A percentile compares a stretch with the other conserved stretches of the same genome.
These are phyloP conservation scores for Penicillium canariense DNA, from an alignment of 495 filamentous ascomycete genomes.

Conservation along the genomic window DNA sequence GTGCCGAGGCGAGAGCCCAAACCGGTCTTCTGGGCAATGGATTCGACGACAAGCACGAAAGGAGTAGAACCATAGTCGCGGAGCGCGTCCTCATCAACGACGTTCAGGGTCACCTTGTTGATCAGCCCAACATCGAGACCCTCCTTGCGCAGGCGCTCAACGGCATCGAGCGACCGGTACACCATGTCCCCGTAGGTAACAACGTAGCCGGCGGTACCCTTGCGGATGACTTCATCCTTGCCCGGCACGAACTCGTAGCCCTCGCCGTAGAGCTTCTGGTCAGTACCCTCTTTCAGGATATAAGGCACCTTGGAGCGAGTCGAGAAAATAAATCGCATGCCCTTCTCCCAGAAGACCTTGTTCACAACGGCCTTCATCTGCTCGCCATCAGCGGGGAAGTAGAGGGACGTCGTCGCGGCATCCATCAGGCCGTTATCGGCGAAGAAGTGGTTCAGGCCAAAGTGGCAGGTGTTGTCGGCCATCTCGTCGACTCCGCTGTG, in stretches of 20 bases:
- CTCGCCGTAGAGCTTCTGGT: slow-evolving; percentile 35
- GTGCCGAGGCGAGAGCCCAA: slow-evolving; percentile 40
- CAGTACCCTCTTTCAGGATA: slow-evolving; percentile 37
- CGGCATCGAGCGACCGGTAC: slow-evolving; percentile 41
- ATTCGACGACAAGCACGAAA: slow-evolving; percentile 39
- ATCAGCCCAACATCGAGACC: slow-evolving; percentile 38
- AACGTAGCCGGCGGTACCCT: slow-evolving; percentile 36
- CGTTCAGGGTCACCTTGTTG: slow-evolving; percentile 42
- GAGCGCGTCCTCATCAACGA: slow-evolving; percentile 41
- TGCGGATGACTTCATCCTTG: slow-evolving; percentile 39
- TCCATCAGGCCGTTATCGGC: slow-evolving; percentile 43
- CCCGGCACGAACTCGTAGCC: slow-evolving; percentile 40
- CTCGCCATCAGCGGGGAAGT: slow-evolving; percentile 44
- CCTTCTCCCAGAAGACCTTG: slow-evolving; percentile 37
- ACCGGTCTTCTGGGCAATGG: slow-evolving; percentile 41
- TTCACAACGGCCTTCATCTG: slow-evolving; percentile 44
- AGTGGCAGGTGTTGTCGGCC: slow-evolving; percentile 45
- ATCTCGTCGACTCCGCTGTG: slow-evolving; percentile 45
- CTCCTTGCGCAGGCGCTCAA: slow-evolving; percentile 33
- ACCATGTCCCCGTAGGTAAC: slow-evolving; percentile 44
- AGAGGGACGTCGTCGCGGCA: slow-evolving; percentile 29
- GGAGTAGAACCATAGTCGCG: slow-evolving; percentile 32
- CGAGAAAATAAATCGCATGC: slow-evolving; percentile 42
- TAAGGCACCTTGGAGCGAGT: slow-evolving; percentile 43
- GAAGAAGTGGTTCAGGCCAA: slow-evolving; percentile 44